A percentile compares a stretch with the other conserved stretches of the same genome.
These are phyloP conservation scores for Diaporthe velutina DNA, from an alignment of 2,329 filamentous ascomycete genomes.

Conservation along the genomic window DNA sequence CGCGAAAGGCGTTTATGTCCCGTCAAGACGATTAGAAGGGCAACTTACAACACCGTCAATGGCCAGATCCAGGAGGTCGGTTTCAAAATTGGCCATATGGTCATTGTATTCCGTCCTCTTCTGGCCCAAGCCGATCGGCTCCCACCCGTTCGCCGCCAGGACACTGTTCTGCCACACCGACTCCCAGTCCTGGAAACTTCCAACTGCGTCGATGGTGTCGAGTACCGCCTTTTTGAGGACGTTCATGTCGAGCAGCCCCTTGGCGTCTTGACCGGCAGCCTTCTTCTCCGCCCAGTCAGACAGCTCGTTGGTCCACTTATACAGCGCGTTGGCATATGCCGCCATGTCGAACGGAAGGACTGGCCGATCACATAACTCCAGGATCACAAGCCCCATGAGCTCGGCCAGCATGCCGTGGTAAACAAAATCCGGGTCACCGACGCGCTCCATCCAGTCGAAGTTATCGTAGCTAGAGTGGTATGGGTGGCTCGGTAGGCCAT, in stretches of 20 bases:
- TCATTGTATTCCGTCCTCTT: constrained; percentile 83
- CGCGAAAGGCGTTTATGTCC: not conserved
- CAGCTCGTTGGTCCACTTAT: constrained; percentile 75
- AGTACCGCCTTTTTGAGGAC: constrained; percentile 74
- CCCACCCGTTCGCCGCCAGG: constrained; percentile 79
- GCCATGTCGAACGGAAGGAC: constrained; percentile 86
- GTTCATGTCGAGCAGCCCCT: constrained; percentile 62
- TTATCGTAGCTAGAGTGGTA: constrained; percentile 91
- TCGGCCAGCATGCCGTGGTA: constrained; percentile 87
- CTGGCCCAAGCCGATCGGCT: constrained; percentile 75
- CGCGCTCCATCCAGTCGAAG: constrained; percentile 84
- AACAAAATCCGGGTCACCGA: constrained; percentile 84
- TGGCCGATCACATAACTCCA: constrained; percentile 86
- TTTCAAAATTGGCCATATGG: constrained; percentile 85
- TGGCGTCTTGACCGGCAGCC: constrained; percentile 54
- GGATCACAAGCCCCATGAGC: constrained; percentile 83
- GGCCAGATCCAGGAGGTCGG: constrained; percentile 82
- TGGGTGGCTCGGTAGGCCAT: constrained; percentile 65
- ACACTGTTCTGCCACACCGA: constrained; percentile 81
- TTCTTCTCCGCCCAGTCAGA: constrained; percentile 73
- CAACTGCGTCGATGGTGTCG: constrained; percentile 70
- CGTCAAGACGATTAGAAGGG: not conserved
- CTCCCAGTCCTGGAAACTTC: constrained; percentile 82
- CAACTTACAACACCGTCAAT: constrained; percentile 78
- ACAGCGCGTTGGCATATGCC: constrained; percentile 77